Percentiles rank a stretch among this genome's conserved stretches.
Evolutionary conservation across 140 eudicot species (phyloP).

Genomic region (Oenanthe javanica): DNA sequence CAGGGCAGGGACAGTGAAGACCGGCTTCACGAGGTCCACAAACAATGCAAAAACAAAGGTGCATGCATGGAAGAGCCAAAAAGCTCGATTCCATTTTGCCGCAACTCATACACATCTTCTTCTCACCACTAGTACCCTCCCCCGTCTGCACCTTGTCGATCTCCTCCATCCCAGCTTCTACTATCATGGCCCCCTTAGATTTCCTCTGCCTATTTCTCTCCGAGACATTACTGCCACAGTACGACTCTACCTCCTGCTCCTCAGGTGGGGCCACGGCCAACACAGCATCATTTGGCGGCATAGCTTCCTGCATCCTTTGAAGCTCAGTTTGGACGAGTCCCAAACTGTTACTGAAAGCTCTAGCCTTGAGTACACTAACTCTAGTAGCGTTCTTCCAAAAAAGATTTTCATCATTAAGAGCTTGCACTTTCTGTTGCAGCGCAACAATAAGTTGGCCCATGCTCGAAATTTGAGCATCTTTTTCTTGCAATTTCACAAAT

Average conservation of each 20-base stretch:
- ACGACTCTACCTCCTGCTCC: constrained; percentile 24
- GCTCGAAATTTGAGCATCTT: constrained; percentile 23
- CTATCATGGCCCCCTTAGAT: neutral
- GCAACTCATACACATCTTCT: neutral
- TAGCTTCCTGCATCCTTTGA: constrained; percentile 9
- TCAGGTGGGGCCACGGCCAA: neutral
- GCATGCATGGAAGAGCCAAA: neutral
- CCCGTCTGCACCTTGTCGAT: neutral
- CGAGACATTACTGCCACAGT: constrained; percentile 27
- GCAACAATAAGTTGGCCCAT: constrained; percentile 18
- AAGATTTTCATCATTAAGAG: constrained; percentile 18
- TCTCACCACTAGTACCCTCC: neutral
- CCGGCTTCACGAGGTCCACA: neutral
- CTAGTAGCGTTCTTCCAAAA: constrained; percentile 24
- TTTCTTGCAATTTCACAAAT: constrained; percentile 23
- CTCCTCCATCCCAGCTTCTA: no score
- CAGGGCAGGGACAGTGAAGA: neutral
- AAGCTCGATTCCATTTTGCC: neutral
- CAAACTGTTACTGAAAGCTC: constrained; percentile 15
- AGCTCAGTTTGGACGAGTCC: constrained; percentile 24
- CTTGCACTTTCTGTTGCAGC: constrained; percentile 26
- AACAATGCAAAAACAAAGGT: neutral
- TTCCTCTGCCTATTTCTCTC: neutral
- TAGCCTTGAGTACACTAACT: constrained; percentile 29
- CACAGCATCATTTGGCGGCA: constrained; percentile 6